These are phyloP conservation scores for Silene uniflora DNA, from an alignment of 148 eudicot species.

Conservation along the genomic window DNA sequence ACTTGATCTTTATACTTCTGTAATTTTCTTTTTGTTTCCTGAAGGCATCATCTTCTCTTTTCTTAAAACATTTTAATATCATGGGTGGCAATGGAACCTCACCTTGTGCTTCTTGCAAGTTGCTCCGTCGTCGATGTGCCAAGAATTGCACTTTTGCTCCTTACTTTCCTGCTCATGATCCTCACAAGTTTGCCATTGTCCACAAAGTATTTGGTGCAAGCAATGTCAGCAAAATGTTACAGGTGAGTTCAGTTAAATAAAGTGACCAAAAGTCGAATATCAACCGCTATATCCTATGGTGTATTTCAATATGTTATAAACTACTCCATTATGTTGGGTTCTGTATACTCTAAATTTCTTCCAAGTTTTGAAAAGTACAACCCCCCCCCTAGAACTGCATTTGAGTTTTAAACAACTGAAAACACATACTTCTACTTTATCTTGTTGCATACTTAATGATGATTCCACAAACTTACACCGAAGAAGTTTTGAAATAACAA, in stretches of 20 bases:
- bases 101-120: conserved; percentile 94
- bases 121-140: conserved; percentile 83
- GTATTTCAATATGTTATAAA: too few species aligned
- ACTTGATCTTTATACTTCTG: background rate
- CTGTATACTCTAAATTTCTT: too few species aligned
- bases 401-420: too few species aligned
- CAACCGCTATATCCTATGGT: too few species aligned
- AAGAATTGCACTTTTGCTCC: conserved; percentile 92
- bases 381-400: too few species aligned
- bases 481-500: too few species aligned
- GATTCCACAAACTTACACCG: too few species aligned
- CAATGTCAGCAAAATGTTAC: conserved; percentile 94
- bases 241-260: conserved; percentile 36
- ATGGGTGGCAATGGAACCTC: conserved; percentile 70
- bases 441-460: background rate
- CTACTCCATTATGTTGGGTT: too few species aligned
- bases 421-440: too few species aligned
- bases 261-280: too few species aligned
- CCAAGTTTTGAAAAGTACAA: too few species aligned
- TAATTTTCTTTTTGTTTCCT: too few species aligned
- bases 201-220: conserved; percentile 96
- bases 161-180: conserved; percentile 86
- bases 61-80: background rate
- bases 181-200: conserved; percentile 86
- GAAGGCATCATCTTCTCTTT: background rate